Percentiles rank a stretch among this genome's conserved stretches.
phyloP scores from a whole-genome alignment of 2,329 filamentous ascomycete species.

The Emergomyces africanus region DNA sequence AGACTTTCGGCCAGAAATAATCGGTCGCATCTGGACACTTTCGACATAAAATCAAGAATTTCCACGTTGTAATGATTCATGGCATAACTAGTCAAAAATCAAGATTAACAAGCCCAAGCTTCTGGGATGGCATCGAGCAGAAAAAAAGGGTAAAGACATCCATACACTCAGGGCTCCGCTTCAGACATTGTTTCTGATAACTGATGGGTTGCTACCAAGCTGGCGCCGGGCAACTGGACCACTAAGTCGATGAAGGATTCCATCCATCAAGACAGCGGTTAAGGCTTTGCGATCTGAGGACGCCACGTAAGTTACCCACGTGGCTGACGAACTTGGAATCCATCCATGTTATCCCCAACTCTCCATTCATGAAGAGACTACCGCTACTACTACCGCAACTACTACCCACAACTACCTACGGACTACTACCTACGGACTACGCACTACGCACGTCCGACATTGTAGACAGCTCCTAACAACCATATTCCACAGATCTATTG shows the following conservation, averaged over 20 bases:
- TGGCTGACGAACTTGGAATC: not conserved
- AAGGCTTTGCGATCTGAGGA: no score
- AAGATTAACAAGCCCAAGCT: not conserved
- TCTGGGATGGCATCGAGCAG: not conserved
- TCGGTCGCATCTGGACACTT: not conserved
- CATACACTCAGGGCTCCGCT: not conserved
- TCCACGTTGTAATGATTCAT: not conserved
- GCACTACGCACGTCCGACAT: not conserved
- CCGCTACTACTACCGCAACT: no score
- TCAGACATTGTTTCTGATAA: not conserved
- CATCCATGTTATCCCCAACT: not conserved
- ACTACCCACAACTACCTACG: no score
- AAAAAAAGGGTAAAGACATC: not conserved
- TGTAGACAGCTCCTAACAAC: not conserved
- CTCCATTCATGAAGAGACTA: no score
- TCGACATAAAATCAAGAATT: not conserved
- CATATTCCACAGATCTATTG: not conserved
- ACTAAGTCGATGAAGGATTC: not conserved
- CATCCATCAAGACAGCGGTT: not conserved
- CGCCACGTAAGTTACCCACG: no score
- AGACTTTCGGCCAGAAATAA: not conserved
- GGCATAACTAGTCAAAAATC: not conserved
- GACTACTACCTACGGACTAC: no score
- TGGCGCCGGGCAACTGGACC: not conserved
- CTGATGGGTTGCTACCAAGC: not conserved